A percentile compares a stretch with the other conserved stretches of the same genome.
Evolutionary conservation across 768 basidiomycete genomes (phyloP).

Genomic region (Russula griseocarnosa): DNA sequence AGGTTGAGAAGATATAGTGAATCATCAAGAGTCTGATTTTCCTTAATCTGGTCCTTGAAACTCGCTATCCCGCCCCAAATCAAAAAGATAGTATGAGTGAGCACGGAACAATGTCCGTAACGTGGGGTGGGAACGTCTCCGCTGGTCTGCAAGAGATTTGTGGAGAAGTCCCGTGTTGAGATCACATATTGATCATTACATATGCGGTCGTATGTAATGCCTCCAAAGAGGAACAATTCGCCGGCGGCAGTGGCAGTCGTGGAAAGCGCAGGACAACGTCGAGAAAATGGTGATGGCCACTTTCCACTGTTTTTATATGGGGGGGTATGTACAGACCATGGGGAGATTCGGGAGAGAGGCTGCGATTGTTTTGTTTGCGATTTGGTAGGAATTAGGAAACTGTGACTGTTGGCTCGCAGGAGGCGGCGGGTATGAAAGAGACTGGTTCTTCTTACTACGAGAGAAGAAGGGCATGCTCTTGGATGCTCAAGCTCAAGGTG

Average conservation of each 20-base stretch:
- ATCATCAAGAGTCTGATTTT: constrained; percentile 80
- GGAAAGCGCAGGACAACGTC: constrained; percentile 91
- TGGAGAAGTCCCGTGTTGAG: constrained; percentile 70
- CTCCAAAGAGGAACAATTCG: no score
- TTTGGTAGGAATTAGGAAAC: no score
- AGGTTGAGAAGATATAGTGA: constrained; percentile 91
- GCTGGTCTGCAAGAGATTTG: constrained; percentile 76
- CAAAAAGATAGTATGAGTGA: constrained; percentile 91
- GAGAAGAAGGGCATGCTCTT: no score
- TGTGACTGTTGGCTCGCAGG: no score
- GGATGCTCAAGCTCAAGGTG: no score
- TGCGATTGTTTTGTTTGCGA: no score
- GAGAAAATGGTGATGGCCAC: constrained; percentile 86
- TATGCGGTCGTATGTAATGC: no score
- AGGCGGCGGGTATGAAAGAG: no score
- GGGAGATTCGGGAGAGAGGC: no score
- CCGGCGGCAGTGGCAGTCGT: no score
- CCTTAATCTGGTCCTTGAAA: constrained; percentile 57
- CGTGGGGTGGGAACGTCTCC: constrained; percentile 85
- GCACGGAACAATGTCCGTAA: constrained; percentile 91
- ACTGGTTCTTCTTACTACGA: no score
- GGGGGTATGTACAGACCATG: no score
- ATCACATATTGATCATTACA: constrained; percentile 92
- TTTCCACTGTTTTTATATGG: background rate
- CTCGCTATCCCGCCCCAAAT: constrained; percentile 92